These are phyloP conservation scores for Bonia amplexicaulis DNA, from an alignment of 176 grass and related monocot species.

Conservation along the genomic window DNA sequence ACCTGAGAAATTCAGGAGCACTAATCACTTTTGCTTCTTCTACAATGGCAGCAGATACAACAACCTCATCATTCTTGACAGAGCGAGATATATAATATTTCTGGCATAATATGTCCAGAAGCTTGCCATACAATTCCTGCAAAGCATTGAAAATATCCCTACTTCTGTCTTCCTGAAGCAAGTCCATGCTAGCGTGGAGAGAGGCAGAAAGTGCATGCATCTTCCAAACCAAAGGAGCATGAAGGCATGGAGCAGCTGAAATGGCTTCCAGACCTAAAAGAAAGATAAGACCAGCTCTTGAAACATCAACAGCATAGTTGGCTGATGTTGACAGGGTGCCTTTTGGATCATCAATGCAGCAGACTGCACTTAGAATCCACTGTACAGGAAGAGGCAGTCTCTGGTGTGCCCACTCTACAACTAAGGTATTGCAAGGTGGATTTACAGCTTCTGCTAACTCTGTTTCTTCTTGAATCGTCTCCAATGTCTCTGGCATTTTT, in stretches of 20 bases:
- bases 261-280: conserved; percentile 75
- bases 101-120: conserved; percentile 32
- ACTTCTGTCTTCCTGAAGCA: conserved; percentile 74
- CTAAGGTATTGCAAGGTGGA: conserved; percentile 40
- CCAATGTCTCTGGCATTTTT: conserved; percentile 43
- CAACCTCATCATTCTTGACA: conserved; percentile 18
- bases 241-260: conserved; percentile 45
- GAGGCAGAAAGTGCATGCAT: conserved; percentile 81
- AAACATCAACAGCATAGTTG: conserved; percentile 42
- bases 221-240: conserved; percentile 79
- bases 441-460: conserved; percentile 44
- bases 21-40: conserved; percentile 15
- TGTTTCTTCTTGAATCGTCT: conserved; percentile 81
- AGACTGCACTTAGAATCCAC: conserved; percentile 89
- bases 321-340: conserved; percentile 15
- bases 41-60: background rate
- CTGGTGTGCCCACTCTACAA: conserved; percentile 71
- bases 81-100: conserved; percentile 8
- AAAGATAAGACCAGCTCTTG: conserved; percentile 74
- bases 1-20: conserved; percentile 54
- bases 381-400: conserved; percentile 74
- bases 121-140: conserved; percentile 76
- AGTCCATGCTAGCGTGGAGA: conserved; percentile 55
- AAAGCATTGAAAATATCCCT: conserved; percentile 68
- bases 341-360: conserved; percentile 55